Conservation (phyloP, 768 basidiomycete genomes). For the Auriscalpium microsporum region DNA sequence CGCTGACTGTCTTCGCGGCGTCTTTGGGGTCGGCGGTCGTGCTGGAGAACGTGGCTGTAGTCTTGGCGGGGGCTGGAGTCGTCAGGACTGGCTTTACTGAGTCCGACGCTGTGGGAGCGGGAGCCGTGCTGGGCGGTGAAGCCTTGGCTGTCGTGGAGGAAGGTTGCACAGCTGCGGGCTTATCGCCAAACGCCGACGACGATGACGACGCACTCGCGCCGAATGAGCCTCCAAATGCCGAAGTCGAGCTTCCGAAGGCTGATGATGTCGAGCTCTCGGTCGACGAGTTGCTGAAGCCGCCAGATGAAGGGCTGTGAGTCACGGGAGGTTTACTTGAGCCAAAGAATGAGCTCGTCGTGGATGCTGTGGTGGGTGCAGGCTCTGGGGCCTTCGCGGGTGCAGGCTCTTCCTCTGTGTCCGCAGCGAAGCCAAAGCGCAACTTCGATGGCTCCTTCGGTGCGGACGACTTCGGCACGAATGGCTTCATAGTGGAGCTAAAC, state of each 20-base stretch:
- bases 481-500: conserved; percentile 15
- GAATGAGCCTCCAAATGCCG: background rate
- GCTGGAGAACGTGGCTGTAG: background rate
- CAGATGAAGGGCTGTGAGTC: too few species aligned
- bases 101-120: too few species aligned
- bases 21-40: conserved; percentile 29
- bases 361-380: background rate
- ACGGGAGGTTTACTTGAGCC: background rate
- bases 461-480: conserved; percentile 36
- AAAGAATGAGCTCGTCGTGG: background rate
- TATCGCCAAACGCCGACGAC: background rate
- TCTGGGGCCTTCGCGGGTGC: too few species aligned
- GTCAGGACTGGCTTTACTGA: too few species aligned
- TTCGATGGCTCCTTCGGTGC: conserved; percentile 75
- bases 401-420: conserved; percentile 28
- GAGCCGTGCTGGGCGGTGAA: too few species aligned
- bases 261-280: too few species aligned
- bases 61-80: too few species aligned
- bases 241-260: background rate
- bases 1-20: conserved; percentile 21
- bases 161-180: too few species aligned
- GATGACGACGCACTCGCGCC: too few species aligned
- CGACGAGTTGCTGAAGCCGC: too few species aligned
- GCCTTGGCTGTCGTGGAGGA: too few species aligned
- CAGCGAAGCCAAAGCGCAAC: conserved; percentile 62